These are phyloP conservation scores for Ophiostoma ips DNA, from an alignment of 2,329 filamentous ascomycete genomes.

Conservation along the genomic window DNA sequence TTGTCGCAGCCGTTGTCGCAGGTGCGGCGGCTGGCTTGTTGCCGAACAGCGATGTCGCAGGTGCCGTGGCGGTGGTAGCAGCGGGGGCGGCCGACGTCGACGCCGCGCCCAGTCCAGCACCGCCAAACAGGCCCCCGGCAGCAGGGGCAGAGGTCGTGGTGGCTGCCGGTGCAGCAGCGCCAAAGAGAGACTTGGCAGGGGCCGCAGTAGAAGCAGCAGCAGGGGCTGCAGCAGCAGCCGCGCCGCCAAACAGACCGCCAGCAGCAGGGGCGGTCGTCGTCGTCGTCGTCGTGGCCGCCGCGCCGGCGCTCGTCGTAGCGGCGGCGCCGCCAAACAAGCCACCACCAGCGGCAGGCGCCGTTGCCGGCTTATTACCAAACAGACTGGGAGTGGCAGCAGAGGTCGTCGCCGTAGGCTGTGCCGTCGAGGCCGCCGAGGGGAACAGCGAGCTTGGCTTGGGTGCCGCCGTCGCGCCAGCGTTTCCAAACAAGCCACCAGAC, in stretches of 20 bases:
- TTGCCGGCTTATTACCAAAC: background rate
- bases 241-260: background rate
- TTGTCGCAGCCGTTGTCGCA: background rate
- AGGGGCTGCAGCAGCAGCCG: background rate
- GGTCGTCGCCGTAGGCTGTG: conserved; percentile 2
- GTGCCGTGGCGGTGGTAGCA: background rate
- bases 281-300: background rate
- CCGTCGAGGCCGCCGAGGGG: background rate
- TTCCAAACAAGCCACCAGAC: conserved; percentile 4
- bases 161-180: background rate
- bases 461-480: background rate
- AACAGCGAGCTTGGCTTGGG: conserved; percentile 1
- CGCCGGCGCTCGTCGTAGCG: conserved; percentile 4
- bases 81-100: background rate
- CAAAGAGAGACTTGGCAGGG: background rate
- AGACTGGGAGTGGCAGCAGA: background rate
- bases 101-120: too few relatives aligned
- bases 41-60: conserved; percentile 1
- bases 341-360: background rate
- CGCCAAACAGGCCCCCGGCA: background rate
- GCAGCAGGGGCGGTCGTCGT: background rate
- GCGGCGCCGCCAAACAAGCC: conserved; percentile 2
- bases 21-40: background rate
- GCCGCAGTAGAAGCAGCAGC: background rate
- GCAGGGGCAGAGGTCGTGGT: background rate